Evolutionary conservation across 1,284 basidiomycete species (phyloP).

Genomic region (Cryptococcus sp.): DNA sequence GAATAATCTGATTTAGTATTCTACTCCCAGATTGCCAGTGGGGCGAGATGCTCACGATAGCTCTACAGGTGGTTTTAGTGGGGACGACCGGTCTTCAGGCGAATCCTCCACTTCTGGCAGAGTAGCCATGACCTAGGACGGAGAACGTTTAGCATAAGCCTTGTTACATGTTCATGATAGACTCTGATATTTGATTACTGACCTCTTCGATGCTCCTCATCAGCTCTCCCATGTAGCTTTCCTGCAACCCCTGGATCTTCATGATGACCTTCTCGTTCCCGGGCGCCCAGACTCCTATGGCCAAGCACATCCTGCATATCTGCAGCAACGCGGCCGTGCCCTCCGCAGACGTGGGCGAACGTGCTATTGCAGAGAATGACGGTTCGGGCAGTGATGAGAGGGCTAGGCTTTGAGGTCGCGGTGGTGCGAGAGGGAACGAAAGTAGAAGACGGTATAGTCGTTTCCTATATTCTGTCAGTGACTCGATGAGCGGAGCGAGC

Average conservation of each 20-base stretch:
- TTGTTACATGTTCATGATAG: not conserved
- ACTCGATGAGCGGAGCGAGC: slow-evolving; percentile 4
- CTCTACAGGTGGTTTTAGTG: slow-evolving; percentile 12
- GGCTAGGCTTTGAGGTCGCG: slow-evolving; percentile 38
- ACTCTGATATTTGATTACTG: slow-evolving; percentile 13
- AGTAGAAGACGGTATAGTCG: slow-evolving; percentile 48
- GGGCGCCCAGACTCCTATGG: slow-evolving; percentile 42
- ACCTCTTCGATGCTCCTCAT: slow-evolving; percentile 52
- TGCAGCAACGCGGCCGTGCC: slow-evolving; percentile 37
- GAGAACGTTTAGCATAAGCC: not conserved
- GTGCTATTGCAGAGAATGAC: slow-evolving; percentile 43
- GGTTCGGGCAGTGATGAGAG: slow-evolving; percentile 45
- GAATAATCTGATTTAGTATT: not conserved
- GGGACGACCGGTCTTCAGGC: slow-evolving; percentile 9
- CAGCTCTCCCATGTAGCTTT: slow-evolving; percentile 46
- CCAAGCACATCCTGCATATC: slow-evolving; percentile 43
- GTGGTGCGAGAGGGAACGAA: slow-evolving; percentile 42
- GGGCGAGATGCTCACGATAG: slow-evolving; percentile 11
- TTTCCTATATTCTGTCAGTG: slow-evolving; percentile 31
- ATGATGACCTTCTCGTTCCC: slow-evolving; percentile 50
- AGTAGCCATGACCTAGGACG: slow-evolving; percentile 35
- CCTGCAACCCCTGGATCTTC: slow-evolving; percentile 47
- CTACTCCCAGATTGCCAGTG: not conserved
- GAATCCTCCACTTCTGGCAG: slow-evolving; percentile 29
- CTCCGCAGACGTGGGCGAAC: slow-evolving; percentile 35